These are phyloP conservation scores for Hericium coralloides DNA, from an alignment of 768 basidiomycete genomes.

Conservation along the genomic window DNA sequence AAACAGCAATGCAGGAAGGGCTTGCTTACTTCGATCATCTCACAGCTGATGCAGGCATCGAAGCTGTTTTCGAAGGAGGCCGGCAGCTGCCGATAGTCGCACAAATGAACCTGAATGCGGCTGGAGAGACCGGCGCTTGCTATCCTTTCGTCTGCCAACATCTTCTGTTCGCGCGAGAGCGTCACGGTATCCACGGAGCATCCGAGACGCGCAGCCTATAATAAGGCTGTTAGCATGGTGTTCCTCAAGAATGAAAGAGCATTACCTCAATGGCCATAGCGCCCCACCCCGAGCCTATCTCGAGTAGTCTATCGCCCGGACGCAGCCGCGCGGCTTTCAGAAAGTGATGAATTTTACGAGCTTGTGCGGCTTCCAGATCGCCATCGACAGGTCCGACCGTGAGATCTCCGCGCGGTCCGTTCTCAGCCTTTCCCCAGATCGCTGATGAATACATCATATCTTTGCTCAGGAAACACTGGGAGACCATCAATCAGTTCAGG, in stretches of 20 bases:
- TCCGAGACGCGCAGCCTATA: conserved; percentile 4
- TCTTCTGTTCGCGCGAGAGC: conserved; percentile 27
- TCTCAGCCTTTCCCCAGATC: conserved; percentile 24
- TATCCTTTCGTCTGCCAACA: conserved; percentile 26
- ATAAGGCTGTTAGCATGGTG: neutral
- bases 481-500: neutral
- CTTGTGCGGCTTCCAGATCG: conserved; percentile 27
- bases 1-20: neutral
- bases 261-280: conserved; percentile 26
- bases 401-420: conserved; percentile 15
- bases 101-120: conserved; percentile 27
- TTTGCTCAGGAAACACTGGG: conserved; percentile 18
- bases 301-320: conserved; percentile 27
- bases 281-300: conserved; percentile 33
- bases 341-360: conserved; percentile 27
- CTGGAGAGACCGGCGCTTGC: conserved; percentile 24
- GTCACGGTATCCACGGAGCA: conserved; percentile 33
- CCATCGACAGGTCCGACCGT: neutral
- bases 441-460: conserved; percentile 36
- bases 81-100: conserved; percentile 29
- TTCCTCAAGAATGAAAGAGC: conserved; percentile 15
- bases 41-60: conserved; percentile 30
- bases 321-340: conserved; percentile 26
- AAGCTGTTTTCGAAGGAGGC: conserved; percentile 27
- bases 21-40: conserved; percentile 31